phyloP scores from a whole-genome alignment of 768 basidiomycete genomes.

The Calocybe indica region DNA sequence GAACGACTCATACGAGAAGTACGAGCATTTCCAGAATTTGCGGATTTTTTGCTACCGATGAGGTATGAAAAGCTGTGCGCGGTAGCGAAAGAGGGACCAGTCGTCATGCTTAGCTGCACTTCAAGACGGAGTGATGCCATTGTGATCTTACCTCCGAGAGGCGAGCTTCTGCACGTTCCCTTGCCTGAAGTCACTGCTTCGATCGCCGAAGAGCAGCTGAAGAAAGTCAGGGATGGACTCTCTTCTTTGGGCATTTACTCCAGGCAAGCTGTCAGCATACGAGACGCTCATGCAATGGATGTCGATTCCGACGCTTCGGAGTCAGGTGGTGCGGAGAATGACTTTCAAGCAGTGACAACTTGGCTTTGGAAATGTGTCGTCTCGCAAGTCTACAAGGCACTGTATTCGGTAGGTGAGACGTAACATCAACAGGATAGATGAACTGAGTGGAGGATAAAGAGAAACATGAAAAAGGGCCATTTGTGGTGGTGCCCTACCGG shows the following conservation, averaged over 20 bases:
- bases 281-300: too few species aligned
- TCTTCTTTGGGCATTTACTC: too few species aligned
- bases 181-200: neutral
- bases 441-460: neutral
- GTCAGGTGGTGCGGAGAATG: too few species aligned
- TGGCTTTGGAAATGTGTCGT: neutral
- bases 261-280: too few species aligned
- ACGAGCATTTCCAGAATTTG: neutral
- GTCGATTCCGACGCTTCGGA: too few species aligned
- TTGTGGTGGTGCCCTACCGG: too few species aligned
- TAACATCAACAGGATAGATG: neutral
- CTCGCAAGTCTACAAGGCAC: neutral
- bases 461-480: neutral
- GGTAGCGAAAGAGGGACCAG: slow-evolving; percentile 1
- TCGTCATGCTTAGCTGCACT: neutral
- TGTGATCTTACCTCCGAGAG: neutral
- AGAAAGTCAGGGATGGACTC: neutral
- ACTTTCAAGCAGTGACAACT: neutral
- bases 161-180: neutral
- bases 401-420: neutral
- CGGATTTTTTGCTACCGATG: neutral
- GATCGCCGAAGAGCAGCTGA: neutral
- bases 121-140: neutral
- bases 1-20: neutral
- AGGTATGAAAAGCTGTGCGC: neutral